Conservation (phyloP, 768 basidiomycete genomes). For the Pholiota microspora region DNA sequence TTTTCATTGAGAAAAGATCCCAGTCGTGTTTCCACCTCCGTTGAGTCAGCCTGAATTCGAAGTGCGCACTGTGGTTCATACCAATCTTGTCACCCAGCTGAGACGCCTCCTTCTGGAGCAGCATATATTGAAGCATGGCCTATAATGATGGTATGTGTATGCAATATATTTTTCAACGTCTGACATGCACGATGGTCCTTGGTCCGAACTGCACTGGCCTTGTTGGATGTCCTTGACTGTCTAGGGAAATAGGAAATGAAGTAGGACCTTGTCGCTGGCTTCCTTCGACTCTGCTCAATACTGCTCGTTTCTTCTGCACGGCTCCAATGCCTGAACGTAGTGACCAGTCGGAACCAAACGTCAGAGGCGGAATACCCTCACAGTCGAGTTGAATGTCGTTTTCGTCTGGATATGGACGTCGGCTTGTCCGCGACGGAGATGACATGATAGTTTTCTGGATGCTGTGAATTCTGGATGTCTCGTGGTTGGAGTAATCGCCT, state of each 20-base stretch:
- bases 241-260: constrained; percentile 35
- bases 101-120: too few relatives aligned
- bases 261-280: constrained; percentile 20
- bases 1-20: constrained; percentile 14
- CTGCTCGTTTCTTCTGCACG: constrained; percentile 20
- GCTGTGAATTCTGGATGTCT: constrained; percentile 16
- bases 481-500: constrained; percentile 21
- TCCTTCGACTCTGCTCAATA: constrained; percentile 9
- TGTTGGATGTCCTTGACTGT: constrained; percentile 33
- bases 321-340: constrained; percentile 16
- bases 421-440: constrained; percentile 10
- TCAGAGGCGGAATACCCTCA: constrained; percentile 38
- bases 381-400: constrained; percentile 27
- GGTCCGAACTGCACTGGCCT: constrained; percentile 38
- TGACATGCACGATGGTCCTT: constrained; percentile 23
- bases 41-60: neutral
- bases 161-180: constrained; percentile 10
- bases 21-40: neutral
- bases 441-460: constrained; percentile 9
- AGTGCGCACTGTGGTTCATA: too few relatives aligned
- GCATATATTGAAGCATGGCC: neutral
- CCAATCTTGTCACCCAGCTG: too few relatives aligned
- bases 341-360: constrained; percentile 38
- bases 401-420: constrained; percentile 11
- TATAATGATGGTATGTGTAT: neutral